phyloP scores from a whole-genome alignment of 2,329 filamentous ascomycete species.

The Exophiala dermatitidis region DNA sequence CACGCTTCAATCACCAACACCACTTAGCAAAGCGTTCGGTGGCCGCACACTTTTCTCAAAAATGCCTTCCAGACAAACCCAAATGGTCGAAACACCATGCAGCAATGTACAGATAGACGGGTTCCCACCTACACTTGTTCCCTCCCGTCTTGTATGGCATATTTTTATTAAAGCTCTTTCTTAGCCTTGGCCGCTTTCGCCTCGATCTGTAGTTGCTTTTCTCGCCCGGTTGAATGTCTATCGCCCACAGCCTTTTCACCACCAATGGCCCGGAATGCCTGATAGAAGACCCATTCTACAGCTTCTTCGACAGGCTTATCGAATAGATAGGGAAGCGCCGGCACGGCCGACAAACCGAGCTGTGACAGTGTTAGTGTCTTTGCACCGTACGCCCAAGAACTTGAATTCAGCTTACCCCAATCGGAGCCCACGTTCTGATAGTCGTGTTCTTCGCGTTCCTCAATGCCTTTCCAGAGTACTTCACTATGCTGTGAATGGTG shows the following conservation, averaged over 20 bases:
- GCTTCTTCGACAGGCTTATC: slow-evolving; percentile 84
- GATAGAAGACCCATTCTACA: slow-evolving; percentile 85
- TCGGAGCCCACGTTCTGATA: slow-evolving; percentile 79
- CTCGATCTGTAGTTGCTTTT: slow-evolving; percentile 18
- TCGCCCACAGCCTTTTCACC: slow-evolving; percentile 50
- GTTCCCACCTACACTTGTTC: no score
- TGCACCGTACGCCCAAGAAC: neutral
- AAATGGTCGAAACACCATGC: no score
- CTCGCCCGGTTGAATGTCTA: slow-evolving; percentile 22
- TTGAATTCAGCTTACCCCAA: slow-evolving; percentile 58
- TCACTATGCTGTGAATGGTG: slow-evolving; percentile 87
- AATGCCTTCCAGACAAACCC: no score
- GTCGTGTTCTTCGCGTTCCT: slow-evolving; percentile 70
- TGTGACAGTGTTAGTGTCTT: slow-evolving; percentile 30
- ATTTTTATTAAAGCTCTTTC: slow-evolving; percentile 21
- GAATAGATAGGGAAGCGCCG: slow-evolving; percentile 31
- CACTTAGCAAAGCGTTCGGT: no score
- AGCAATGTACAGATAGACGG: no score
- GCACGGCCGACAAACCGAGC: slow-evolving; percentile 50
- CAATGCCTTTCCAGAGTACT: slow-evolving; percentile 79
- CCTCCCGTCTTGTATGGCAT: no score
- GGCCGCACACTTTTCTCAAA: no score
- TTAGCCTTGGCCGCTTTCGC: slow-evolving; percentile 13
- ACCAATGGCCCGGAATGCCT: slow-evolving; percentile 66
- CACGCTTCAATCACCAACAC: no score